Percentiles rank a stretch among this genome's conserved stretches.
Conservation (phyloP, 192 early-diverging fungal species). For the Entomortierella beljakovae region DNA sequence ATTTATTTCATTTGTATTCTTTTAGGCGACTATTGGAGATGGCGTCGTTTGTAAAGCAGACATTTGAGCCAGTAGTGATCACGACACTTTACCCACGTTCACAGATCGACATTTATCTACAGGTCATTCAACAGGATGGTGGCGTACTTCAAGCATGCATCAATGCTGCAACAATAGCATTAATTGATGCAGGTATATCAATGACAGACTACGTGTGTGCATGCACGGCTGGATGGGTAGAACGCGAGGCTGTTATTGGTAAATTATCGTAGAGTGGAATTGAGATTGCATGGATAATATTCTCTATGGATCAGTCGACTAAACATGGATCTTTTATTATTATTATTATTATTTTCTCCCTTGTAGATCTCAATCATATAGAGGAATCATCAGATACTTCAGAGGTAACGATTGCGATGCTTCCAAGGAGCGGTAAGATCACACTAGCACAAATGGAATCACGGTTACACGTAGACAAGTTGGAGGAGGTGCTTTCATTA, state of each 20-base stretch:
- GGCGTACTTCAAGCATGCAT: constrained; percentile 83
- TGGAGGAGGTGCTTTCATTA: constrained; percentile 72
- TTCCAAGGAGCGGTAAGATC: constrained; percentile 87
- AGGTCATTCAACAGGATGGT: constrained; percentile 95
- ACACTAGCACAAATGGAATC: constrained; percentile 90
- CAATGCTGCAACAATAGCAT: constrained; percentile 85
- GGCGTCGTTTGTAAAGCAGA: constrained; percentile 85
- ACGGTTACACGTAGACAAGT: constrained; percentile 84
- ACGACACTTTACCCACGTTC: constrained; percentile 82
- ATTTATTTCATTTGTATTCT: constrained; percentile 3
- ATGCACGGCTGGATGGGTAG: constrained; percentile 88
- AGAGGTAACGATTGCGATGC: constrained; percentile 86
- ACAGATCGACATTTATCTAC: constrained; percentile 93
- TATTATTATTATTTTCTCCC: background rate
- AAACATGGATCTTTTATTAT: background rate
- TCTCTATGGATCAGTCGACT: no score
- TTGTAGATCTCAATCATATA: constrained; percentile 84
- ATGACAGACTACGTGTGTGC: constrained; percentile 89
- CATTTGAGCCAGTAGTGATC: constrained; percentile 91
- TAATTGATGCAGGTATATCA: constrained; percentile 85
- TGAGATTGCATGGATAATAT: no score
- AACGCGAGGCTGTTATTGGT: constrained; percentile 80
- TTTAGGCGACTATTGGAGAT: constrained; percentile 86
- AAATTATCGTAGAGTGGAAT: no score
- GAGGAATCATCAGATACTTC: constrained; percentile 93